Evolutionary conservation across 2,329 filamentous ascomycete species (phyloP), one percentile per base, ranked within the genome.

Genomic region (Claviceps pusilla): DNA sequence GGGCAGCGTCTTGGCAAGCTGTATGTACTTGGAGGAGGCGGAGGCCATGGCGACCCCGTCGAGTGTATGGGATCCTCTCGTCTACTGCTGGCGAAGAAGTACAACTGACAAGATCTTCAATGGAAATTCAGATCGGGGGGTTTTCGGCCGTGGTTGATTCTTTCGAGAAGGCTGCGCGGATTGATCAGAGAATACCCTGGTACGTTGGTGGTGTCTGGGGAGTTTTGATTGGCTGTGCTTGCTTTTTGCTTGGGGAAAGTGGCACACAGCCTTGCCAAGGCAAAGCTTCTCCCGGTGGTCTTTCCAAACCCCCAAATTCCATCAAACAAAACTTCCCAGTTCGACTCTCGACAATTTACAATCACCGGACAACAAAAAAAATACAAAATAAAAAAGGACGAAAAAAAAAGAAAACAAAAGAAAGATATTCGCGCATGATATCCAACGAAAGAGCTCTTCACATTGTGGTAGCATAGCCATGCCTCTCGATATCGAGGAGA

Each of bases 401-500:
- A 28, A 7, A 29, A 47, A 31, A 7, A 3, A 48, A 14, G 5
- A 48, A 33, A n/a, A n/a, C 1, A 19, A 19, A 14, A 39, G 28
- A 35, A 11, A 28, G 12, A 28, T 7, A n/a, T 11, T 16, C 2
- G 5, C 39, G n/a, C 19, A 28, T 45, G 41, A n/a, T 24, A 3
- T 24, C 3, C 4, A n/a, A 19, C 33, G 14, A 2, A 10, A n/a
- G 28, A 43, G 4, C 24, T 24, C 3, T 31, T 19, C 7, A 11
- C 4, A n/a, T 33, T 1, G 24, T 16, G 37, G 19, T 7, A 43
- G 14, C 16, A 49, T n/a, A 49, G 29, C 29, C 5, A 71, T 71
- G 69, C 68, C 69, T 54, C 73, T 95, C 50, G 90, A 88, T 65
- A 84, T 95, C 55, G 89, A 95, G 68, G 87, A 95, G 62, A 78